Conservation (phyloP, 495 filamentous ascomycete species). For the Amniculicola lignicola region DNA sequence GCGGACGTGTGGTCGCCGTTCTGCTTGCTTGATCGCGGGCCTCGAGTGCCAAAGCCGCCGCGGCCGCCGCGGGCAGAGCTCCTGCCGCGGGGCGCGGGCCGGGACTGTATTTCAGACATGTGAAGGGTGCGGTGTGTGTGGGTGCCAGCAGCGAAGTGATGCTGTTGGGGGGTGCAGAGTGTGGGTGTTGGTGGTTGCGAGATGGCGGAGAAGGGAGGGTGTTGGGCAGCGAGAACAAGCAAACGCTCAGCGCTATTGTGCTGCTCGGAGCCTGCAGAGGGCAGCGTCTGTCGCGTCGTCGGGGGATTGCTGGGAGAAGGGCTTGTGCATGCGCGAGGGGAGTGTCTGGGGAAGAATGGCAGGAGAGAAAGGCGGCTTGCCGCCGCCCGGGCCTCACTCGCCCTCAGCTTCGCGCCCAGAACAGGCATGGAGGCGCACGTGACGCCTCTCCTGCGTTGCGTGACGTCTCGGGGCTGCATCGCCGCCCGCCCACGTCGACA, state of each 20-base stretch:
- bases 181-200: not conserved
- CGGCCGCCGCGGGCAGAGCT: constrained; percentile 78
- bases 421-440: not conserved
- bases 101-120: constrained; percentile 92
- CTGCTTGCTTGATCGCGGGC: constrained; percentile 57
- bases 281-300: not conserved
- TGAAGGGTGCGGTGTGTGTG: constrained; percentile 34
- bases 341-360: not conserved
- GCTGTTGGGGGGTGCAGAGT: constrained; percentile 6
- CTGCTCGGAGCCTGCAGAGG: not conserved
- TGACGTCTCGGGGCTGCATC: not conserved
- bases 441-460: not conserved
- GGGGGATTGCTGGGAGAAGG: not conserved
- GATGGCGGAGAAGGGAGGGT: constrained; percentile 16
- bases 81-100: constrained; percentile 76
- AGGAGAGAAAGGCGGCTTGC: not conserved
- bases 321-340: not conserved
- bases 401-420: not conserved
- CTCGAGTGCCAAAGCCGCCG: constrained; percentile 68
- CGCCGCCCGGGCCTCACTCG: not conserved
- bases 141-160: not conserved
- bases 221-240: constrained; percentile 16
- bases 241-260: constrained; percentile 21
- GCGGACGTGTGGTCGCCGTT: constrained; percentile 55
- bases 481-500: not conserved